Evolutionary conservation across 164 flowering plant species (phyloP).

Genomic region (Buxus sempervirens): DNA sequence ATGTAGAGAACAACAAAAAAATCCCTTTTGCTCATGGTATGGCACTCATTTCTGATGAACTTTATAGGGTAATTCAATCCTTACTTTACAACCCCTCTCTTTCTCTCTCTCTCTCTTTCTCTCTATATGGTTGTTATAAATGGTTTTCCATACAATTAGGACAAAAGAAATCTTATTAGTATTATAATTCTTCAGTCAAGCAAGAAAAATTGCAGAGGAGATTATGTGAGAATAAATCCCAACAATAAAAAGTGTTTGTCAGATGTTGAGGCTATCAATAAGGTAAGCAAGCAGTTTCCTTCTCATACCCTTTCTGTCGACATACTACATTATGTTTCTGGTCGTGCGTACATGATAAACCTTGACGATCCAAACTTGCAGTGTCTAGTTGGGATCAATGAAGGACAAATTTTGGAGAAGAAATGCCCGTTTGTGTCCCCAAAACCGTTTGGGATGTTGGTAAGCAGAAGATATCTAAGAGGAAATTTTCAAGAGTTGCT

Average conservation of each 20-base stretch:
- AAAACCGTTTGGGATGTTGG: conserved; percentile 11
- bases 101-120: conserved; percentile 2
- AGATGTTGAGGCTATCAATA: conserved; percentile 15
- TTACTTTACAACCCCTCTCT: conserved; percentile 21
- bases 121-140: not conserved
- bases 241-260: no score
- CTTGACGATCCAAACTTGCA: conserved; percentile 11
- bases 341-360: conserved; percentile 9
- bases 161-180: no score
- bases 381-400: conserved; percentile 26
- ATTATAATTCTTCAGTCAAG: no score
- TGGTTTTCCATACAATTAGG: no score
- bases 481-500: not conserved
- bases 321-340: no score
- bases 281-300: no score
- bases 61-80: conserved; percentile 28
- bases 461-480: conserved; percentile 15
- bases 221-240: no score
- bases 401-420: conserved; percentile 36
- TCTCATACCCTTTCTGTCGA: not conserved
- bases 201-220: no score
- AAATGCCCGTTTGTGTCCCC: conserved; percentile 25
- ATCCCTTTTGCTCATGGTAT: conserved; percentile 36
- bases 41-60: conserved; percentile 44
- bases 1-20: not conserved